Percentiles rank a stretch among this genome's conserved stretches.
Conservation (phyloP, 306 rosid species). For the Inga oerstediana region DNA sequence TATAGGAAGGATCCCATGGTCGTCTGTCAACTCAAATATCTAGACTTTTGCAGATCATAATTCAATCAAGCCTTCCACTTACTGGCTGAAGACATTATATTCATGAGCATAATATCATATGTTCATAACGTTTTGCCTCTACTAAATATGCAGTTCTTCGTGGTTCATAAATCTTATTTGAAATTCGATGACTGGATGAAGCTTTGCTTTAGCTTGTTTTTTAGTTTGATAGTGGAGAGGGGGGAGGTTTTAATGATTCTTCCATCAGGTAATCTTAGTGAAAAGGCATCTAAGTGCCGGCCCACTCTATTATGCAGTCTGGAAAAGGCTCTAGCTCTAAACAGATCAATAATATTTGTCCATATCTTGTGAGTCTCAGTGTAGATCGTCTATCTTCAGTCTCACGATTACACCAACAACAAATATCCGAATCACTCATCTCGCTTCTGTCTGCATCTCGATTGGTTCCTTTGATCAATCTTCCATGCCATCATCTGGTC, state of each 20-base stretch:
- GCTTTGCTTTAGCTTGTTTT: neutral
- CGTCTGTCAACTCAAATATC: constrained; percentile 6
- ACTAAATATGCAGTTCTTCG: neutral
- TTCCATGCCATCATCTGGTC: no score
- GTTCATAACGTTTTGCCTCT: neutral
- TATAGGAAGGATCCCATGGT: neutral
- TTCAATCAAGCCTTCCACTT: constrained; percentile 4
- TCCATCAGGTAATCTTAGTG: neutral
- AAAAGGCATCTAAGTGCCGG: no score
- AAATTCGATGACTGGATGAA: neutral
- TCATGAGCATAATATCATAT: neutral
- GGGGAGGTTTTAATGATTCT: neutral
- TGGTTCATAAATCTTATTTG: neutral
- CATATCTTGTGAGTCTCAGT: no score
- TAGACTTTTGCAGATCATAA: constrained; percentile 1
- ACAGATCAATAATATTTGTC: no score
- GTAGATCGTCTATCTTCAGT: no score
- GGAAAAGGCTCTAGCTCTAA: no score
- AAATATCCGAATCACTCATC: no score
- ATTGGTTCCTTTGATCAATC: no score
- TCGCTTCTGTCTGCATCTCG: no score
- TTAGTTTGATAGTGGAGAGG: neutral
- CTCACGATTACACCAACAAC: no score
- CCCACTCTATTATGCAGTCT: neutral
- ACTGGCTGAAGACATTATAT: neutral